These are phyloP conservation scores for Pseudogymnoascus sp. DNA, from an alignment of 2,329 filamentous ascomycete genomes.

Conservation along the genomic window DNA sequence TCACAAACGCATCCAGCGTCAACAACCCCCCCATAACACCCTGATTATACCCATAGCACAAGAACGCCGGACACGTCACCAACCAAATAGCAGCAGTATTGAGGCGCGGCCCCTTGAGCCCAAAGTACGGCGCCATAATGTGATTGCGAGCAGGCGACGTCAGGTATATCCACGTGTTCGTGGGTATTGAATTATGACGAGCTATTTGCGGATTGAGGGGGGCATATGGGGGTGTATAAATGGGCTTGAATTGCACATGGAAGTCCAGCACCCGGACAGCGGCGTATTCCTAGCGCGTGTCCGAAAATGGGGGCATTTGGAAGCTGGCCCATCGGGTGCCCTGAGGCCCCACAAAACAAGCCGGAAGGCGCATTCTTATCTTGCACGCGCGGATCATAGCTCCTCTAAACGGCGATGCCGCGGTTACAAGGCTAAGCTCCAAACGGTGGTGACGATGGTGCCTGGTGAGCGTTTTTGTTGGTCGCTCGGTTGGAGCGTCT, in stretches of 20 bases:
- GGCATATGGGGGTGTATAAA: neutral
- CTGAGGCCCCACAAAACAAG: neutral
- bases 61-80: constrained; percentile 30
- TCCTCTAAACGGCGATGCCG: neutral
- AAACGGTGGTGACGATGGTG: neutral
- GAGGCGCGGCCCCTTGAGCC: constrained; percentile 10
- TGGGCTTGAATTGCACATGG: neutral
- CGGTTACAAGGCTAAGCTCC: neutral
- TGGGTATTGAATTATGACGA: neutral
- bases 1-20: constrained; percentile 32
- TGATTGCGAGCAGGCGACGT: neutral
- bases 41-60: constrained; percentile 48
- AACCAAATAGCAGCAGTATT: constrained; percentile 13
- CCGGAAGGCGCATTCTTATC: neutral
- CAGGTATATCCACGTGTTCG: neutral
- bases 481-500: neutral
- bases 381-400: neutral
- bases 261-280: neutral
- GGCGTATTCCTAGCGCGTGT: neutral
- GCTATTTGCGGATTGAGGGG: neutral
- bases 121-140: constrained; percentile 15
- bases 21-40: constrained; percentile 42
- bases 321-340: neutral
- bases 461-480: neutral
- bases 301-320: neutral